These are phyloP conservation scores for Pelargonium fulgidum DNA, from an alignment of 441 rosid species.

Conservation along the genomic window DNA sequence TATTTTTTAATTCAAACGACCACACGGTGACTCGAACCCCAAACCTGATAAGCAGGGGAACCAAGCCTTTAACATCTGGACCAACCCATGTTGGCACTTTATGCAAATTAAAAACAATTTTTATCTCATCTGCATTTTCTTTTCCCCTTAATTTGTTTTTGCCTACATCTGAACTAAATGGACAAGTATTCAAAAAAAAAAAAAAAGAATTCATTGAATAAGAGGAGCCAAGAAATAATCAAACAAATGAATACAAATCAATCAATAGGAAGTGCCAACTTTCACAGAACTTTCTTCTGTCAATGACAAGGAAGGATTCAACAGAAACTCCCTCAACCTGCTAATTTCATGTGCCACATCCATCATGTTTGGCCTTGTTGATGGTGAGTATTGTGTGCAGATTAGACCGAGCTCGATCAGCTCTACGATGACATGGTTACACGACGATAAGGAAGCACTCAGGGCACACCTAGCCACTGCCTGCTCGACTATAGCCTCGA, in stretches of 20 bases:
- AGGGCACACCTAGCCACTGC: constrained; percentile 30
- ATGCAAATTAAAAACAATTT: too few species aligned
- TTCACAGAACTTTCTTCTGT: background rate
- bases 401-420: constrained; percentile 48
- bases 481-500: constrained; percentile 37
- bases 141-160: too few species aligned
- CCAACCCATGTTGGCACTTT: too few species aligned
- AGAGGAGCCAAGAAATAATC: background rate
- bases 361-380: constrained; percentile 51
- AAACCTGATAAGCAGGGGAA: too few species aligned
- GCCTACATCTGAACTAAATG: too few species aligned
- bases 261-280: background rate
- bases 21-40: too few species aligned
- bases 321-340: constrained; percentile 43
- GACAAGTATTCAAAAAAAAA: too few species aligned
- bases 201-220: too few species aligned
- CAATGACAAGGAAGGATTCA: background rate
- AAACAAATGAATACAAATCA: background rate
- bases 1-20: too few species aligned
- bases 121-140: too few species aligned
- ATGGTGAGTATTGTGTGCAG: constrained; percentile 48
- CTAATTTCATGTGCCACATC: constrained; percentile 51
- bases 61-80: too few species aligned
- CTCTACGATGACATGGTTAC: constrained; percentile 40
- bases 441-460: constrained; percentile 35